A percentile compares a stretch with the other conserved stretches of the same genome.
Evolutionary conservation across 352 stramenopile genomes (phyloP).

Genomic region (Saprolegnia parasitica): DNA sequence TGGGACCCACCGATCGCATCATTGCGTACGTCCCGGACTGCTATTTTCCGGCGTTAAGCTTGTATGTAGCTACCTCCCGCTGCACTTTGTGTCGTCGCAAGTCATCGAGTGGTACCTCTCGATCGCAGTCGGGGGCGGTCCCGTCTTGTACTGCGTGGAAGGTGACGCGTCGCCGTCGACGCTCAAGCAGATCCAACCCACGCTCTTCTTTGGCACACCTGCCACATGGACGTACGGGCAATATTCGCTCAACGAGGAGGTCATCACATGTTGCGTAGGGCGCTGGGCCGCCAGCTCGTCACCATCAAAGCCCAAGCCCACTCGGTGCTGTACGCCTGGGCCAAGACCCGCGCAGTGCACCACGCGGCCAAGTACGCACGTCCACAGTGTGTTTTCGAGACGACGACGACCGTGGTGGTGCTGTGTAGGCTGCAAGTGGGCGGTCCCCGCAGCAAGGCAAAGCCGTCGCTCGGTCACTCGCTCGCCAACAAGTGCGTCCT

Average conservation of each 20-base stretch:
- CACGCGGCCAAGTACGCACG: slow-evolving; percentile 64
- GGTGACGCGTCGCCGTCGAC: slow-evolving; percentile 43
- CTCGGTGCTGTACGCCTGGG: slow-evolving; percentile 65
- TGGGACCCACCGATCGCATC: slow-evolving; percentile 53
- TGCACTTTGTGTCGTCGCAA: slow-evolving; percentile 62
- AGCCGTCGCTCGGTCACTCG: slow-evolving; percentile 68
- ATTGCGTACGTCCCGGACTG: slow-evolving; percentile 33
- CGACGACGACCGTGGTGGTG: not conserved
- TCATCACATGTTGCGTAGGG: not conserved
- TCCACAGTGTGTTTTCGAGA: too few species aligned
- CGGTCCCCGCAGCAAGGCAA: slow-evolving; percentile 32
- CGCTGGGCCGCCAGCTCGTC: slow-evolving; percentile 66
- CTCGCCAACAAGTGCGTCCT: slow-evolving; percentile 49
- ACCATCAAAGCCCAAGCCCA: slow-evolving; percentile 69
- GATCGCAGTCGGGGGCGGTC: slow-evolving; percentile 46
- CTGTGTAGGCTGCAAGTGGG: not conserved
- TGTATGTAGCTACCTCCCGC: slow-evolving; percentile 44
- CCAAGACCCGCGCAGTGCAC: slow-evolving; percentile 68
- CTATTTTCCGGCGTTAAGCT: not conserved
- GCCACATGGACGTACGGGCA: slow-evolving; percentile 49
- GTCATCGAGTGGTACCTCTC: slow-evolving; percentile 74
- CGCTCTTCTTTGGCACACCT: slow-evolving; percentile 73
- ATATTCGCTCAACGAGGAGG: not conserved
- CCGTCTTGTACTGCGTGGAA: slow-evolving; percentile 44
- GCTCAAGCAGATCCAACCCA: slow-evolving; percentile 51